A percentile compares a stretch with the other conserved stretches of the same genome.
These are phyloP conservation scores for Collybia mongolica DNA, from an alignment of 768 basidiomycete genomes.

Conservation along the genomic window DNA sequence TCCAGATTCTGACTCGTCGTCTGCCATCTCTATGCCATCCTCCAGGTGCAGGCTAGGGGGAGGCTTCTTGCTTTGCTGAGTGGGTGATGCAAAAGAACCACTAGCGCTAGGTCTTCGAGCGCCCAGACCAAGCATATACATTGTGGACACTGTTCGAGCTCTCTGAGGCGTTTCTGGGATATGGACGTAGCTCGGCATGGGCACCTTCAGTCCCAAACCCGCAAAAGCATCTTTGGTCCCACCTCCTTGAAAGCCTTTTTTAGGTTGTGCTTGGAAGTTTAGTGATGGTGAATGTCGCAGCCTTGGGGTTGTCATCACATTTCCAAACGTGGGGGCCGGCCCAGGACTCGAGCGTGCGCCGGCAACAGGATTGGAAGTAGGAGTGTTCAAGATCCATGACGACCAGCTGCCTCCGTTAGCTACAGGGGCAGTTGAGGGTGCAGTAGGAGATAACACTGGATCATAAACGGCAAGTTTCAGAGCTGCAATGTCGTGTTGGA, in stretches of 20 bases:
- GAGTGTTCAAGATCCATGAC: conserved; percentile 46
- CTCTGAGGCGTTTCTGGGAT: conserved; percentile 22
- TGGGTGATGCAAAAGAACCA: conserved; percentile 11
- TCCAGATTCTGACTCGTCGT: conserved; percentile 14
- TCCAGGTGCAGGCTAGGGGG: background rate
- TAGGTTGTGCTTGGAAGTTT: conserved; percentile 18
- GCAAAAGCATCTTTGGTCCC: conserved; percentile 38
- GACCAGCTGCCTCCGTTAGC: conserved; percentile 40
- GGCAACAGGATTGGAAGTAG: conserved; percentile 37
- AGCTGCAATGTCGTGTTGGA: conserved; percentile 73
- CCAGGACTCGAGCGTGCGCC: conserved; percentile 20
- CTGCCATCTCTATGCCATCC: conserved; percentile 1
- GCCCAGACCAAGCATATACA: conserved; percentile 66
- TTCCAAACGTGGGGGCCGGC: conserved; percentile 61
- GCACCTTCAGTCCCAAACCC: conserved; percentile 49
- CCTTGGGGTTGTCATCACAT: conserved; percentile 66
- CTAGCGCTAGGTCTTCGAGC: conserved; percentile 30
- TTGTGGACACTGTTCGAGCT: conserved; percentile 53
- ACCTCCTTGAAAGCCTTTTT: conserved; percentile 3
- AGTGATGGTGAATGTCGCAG: conserved; percentile 49
- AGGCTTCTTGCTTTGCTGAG: background rate
- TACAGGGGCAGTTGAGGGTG: conserved; percentile 7
- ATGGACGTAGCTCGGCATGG: conserved; percentile 51
- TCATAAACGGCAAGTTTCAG: conserved; percentile 63
- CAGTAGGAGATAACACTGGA: conserved; percentile 20